These are phyloP conservation scores for Penicillium parvum DNA, from an alignment of 495 filamentous ascomycete species.

Conservation along the genomic window DNA sequence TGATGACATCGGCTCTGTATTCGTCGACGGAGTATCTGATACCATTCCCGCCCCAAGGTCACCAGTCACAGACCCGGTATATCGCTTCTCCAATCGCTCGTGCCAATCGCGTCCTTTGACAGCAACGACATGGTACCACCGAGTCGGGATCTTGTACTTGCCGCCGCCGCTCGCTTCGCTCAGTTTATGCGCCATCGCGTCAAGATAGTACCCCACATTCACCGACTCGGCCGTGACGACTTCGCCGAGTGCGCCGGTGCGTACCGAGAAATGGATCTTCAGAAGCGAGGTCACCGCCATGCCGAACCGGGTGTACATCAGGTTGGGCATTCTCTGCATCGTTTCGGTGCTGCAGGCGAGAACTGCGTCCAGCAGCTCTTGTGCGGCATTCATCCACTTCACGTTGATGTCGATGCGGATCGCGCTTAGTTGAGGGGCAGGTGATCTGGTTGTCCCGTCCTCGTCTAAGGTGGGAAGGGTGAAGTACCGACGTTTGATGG, in stretches of 20 bases:
- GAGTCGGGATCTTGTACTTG: slow-evolving; percentile 36
- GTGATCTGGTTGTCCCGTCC: slow-evolving; percentile 18
- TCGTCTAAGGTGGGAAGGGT: slow-evolving; percentile 36
- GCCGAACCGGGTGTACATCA: slow-evolving; percentile 42
- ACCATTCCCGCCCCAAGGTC: slow-evolving; percentile 2
- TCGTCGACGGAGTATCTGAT: slow-evolving; percentile 8
- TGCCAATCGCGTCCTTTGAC: slow-evolving; percentile 37
- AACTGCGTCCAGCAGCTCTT: slow-evolving; percentile 45
- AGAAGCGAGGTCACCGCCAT: slow-evolving; percentile 44
- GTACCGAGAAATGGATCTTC: slow-evolving; percentile 48
- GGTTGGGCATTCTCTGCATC: slow-evolving; percentile 43
- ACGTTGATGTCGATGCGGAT: slow-evolving; percentile 47
- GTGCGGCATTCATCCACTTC: slow-evolving; percentile 47
- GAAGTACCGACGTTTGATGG: slow-evolving; percentile 35
- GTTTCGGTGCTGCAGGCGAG: slow-evolving; percentile 35
- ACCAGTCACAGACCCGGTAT: slow-evolving; percentile 1
- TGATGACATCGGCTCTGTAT: slow-evolving; percentile 3
- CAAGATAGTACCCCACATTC: slow-evolving; percentile 44
- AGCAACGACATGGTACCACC: slow-evolving; percentile 36
- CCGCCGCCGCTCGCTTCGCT: slow-evolving; percentile 35
- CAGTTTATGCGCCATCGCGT: slow-evolving; percentile 34
- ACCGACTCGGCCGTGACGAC: slow-evolving; percentile 39
- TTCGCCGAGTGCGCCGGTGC: slow-evolving; percentile 39
- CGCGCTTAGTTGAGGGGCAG: slow-evolving; percentile 30
- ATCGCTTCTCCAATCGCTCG: slow-evolving; percentile 29